Evolutionary conservation across 108 stramenopile species (phyloP).

Genomic region (Stephanodiscus triporus): DNA sequence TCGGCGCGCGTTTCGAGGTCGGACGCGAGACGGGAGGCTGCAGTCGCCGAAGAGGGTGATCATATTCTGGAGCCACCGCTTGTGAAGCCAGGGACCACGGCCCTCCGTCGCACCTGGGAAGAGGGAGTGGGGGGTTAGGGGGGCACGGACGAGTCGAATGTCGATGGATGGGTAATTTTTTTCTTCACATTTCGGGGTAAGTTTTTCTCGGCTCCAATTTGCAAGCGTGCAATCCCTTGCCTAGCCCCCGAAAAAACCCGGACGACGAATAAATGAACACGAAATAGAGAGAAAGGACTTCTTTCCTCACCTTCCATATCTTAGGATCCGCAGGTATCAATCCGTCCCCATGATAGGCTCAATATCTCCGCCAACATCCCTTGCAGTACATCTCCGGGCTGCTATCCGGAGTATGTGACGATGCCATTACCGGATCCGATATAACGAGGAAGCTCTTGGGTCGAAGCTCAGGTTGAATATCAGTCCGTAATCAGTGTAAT

Average conservation of each 20-base stretch:
- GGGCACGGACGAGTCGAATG: no score
- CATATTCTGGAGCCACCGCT: conserved; percentile 87
- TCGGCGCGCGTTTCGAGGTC: conserved; percentile 54
- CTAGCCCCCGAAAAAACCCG: background rate
- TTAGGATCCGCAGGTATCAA: conserved; percentile 91
- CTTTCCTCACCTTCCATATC: conserved; percentile 76
- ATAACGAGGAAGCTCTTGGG: conserved; percentile 90
- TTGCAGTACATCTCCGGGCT: conserved; percentile 81
- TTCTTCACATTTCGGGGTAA: no score
- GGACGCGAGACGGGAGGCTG: conserved; percentile 71
- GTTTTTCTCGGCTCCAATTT: no score
- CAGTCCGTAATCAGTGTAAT: conserved; percentile 87
- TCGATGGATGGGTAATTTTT: no score
- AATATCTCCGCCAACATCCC: conserved; percentile 92
- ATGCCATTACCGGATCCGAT: conserved; percentile 90
- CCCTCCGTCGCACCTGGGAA: conserved; percentile 86
- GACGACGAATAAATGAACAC: no score
- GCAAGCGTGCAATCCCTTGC: no score
- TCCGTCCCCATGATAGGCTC: conserved; percentile 94
- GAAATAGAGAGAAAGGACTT: background rate
- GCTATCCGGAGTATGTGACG: conserved; percentile 67
- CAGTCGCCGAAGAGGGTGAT: conserved; percentile 78
- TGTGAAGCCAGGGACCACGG: conserved; percentile 91
- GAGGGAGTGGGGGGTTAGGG: no score
- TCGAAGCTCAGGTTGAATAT: conserved; percentile 92